A percentile compares a stretch with the other conserved stretches of the same genome.
Evolutionary conservation across 2,329 filamentous ascomycete genomes (phyloP).

Genomic region (Scytalidium lignicola): DNA sequence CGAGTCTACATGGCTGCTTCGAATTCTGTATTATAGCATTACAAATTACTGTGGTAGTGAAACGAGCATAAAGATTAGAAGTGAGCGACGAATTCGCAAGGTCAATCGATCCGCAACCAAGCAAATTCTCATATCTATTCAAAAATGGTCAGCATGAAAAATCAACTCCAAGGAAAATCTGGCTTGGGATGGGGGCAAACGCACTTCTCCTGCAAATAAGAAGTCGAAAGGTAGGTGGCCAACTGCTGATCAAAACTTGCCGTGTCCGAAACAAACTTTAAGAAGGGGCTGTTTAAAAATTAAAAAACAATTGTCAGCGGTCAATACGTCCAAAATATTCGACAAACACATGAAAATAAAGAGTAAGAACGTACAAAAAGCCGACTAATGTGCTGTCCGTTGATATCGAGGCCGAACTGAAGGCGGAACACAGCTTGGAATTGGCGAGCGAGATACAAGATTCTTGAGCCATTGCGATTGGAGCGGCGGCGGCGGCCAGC

Average conservation of each 20-base stretch:
- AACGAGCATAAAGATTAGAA: slow-evolving; percentile 79
- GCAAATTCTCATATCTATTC: slow-evolving; percentile 68
- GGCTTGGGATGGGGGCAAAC: slow-evolving; percentile 23
- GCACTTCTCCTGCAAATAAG: slow-evolving; percentile 76
- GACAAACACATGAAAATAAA: not conserved
- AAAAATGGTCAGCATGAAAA: slow-evolving; percentile 7
- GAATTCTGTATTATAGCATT: slow-evolving; percentile 93
- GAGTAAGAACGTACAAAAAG: slow-evolving; percentile 55
- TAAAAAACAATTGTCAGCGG: no score
- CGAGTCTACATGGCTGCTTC: slow-evolving; percentile 60
- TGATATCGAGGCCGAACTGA: slow-evolving; percentile 66
- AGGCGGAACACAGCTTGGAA: slow-evolving; percentile 68
- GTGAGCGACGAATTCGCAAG: slow-evolving; percentile 60
- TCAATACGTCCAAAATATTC: no score
- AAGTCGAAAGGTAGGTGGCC: slow-evolving; percentile 64
- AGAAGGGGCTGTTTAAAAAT: slow-evolving; percentile 64
- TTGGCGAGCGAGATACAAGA: slow-evolving; percentile 61
- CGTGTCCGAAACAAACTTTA: slow-evolving; percentile 72
- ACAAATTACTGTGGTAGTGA: slow-evolving; percentile 87
- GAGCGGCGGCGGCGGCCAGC: slow-evolving; percentile 20
- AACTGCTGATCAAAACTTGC: slow-evolving; percentile 74
- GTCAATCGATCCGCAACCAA: slow-evolving; percentile 77
- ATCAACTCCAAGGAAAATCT: slow-evolving; percentile 1
- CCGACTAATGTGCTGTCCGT: slow-evolving; percentile 52
- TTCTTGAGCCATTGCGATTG: slow-evolving; percentile 23